phyloP scores from a whole-genome alignment of 805 yeast genomes.

The Brettanomyces anomalus region DNA sequence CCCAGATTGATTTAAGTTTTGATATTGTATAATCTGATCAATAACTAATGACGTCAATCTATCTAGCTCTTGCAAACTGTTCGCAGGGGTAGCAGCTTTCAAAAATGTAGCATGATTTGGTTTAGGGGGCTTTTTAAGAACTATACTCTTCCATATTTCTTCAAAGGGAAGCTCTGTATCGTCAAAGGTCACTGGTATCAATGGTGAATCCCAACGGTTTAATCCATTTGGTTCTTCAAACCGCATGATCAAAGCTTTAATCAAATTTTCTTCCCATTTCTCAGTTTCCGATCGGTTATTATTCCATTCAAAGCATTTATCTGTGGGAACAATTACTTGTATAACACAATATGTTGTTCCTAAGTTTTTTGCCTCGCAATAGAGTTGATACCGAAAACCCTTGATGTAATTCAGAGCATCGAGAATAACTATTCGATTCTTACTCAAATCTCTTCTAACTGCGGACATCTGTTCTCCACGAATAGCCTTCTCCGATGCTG shows the following conservation, averaged over 20 bases:
- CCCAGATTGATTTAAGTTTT: conserved; percentile 41
- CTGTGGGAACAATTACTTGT: conserved; percentile 64
- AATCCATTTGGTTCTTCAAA: conserved; percentile 89
- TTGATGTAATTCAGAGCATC: conserved; percentile 87
- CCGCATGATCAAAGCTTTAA: conserved; percentile 66
- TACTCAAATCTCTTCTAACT: conserved; percentile 69
- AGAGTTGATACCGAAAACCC: conserved; percentile 90
- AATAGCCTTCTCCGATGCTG: conserved; percentile 69
- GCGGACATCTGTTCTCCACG: conserved; percentile 85
- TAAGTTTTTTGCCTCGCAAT: conserved; percentile 83
- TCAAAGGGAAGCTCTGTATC: conserved; percentile 51
- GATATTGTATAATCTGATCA: conserved; percentile 51
- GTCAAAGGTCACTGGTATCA: conserved; percentile 58
- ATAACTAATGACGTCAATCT: conserved; percentile 58
- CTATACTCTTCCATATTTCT: conserved; percentile 57
- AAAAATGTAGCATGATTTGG: conserved; percentile 82
- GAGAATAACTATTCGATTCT: conserved; percentile 65
- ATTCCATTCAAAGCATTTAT: conserved; percentile 59
- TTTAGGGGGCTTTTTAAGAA: conserved; percentile 51
- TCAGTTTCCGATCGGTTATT: conserved; percentile 20
- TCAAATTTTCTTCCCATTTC: conserved; percentile 56
- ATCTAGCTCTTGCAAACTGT: conserved; percentile 74
- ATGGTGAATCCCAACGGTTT: conserved; percentile 90
- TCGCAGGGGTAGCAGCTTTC: conserved; percentile 69
- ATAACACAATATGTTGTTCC: conserved; percentile 77